A percentile compares a stretch with the other conserved stretches of the same genome.
phyloP scores from a whole-genome alignment of 805 yeast species.

The Spathaspora passalidarum region DNA sequence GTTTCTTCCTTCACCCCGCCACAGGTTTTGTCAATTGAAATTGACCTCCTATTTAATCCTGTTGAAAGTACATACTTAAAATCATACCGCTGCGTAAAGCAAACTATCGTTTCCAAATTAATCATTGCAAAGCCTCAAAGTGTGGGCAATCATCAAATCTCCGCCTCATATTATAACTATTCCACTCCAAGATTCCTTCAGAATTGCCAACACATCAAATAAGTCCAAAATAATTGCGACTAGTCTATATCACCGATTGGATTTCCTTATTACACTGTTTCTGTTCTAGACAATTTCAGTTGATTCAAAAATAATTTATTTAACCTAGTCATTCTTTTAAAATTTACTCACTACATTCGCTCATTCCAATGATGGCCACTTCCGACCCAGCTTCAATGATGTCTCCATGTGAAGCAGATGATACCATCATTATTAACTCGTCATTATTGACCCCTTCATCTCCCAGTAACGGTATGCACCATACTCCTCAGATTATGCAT shows the following conservation, averaged over 20 bases:
- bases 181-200: too few species aligned
- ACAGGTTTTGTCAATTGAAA: not conserved
- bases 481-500: not conserved
- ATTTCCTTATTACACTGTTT: too few species aligned
- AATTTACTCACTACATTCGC: not conserved
- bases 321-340: not conserved
- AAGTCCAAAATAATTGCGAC: too few species aligned
- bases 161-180: too few species aligned
- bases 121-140: too few species aligned
- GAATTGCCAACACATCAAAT: too few species aligned
- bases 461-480: not conserved
- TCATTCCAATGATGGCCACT: slow-evolving; percentile 5
- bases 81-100: too few species aligned
- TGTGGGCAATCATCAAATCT: too few species aligned
- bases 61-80: too few species aligned
- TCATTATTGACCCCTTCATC: slow-evolving; percentile 10
- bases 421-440: slow-evolving; percentile 17
- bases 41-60: not conserved
- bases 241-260: too few species aligned
- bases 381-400: slow-evolving; percentile 14
- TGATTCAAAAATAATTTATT: not conserved
- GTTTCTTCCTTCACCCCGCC: not conserved
- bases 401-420: slow-evolving; percentile 19
- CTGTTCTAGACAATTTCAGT: not conserved
- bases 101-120: too few species aligned